Percentiles rank a stretch among this genome's conserved stretches.
Evolutionary conservation across 192 early-diverging fungal genomes (phyloP).

Genomic region (Coemansia sp.): DNA sequence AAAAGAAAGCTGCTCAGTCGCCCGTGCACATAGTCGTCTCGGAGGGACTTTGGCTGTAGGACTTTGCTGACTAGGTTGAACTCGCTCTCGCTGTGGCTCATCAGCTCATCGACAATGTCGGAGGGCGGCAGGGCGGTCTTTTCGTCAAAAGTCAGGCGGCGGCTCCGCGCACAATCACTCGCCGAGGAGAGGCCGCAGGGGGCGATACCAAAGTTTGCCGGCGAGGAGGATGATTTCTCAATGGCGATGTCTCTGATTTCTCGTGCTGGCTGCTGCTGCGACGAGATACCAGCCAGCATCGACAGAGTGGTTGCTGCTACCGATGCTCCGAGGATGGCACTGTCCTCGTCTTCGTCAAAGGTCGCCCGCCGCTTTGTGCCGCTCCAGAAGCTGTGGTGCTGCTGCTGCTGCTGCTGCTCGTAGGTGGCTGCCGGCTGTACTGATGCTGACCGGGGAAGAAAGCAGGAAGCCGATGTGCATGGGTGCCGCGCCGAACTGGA

Average conservation of each 20-base stretch:
- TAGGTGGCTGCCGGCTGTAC: not conserved
- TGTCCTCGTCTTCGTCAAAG: not conserved
- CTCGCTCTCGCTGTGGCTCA: constrained; percentile 23
- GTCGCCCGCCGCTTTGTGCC: constrained; percentile 5
- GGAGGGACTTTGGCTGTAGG: constrained; percentile 30
- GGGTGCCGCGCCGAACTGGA: not conserved
- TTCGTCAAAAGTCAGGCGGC: constrained; percentile 24
- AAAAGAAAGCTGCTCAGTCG: constrained; percentile 19
- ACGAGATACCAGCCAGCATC: constrained; percentile 27
- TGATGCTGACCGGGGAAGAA: not conserved
- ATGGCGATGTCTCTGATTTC: not conserved
- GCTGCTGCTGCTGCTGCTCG: not conserved
- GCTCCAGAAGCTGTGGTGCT: constrained; percentile 1
- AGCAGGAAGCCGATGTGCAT: not conserved
- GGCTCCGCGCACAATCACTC: not conserved
- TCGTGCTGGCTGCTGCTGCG: constrained; percentile 5
- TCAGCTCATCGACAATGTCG: constrained; percentile 39
- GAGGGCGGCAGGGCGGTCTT: constrained; percentile 19
- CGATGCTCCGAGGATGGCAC: not conserved
- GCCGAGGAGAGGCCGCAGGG: constrained; percentile 9
- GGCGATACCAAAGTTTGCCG: constrained; percentile 3
- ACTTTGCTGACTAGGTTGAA: constrained; percentile 45
- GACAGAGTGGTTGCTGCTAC: constrained; percentile 8
- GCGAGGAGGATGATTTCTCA: not conserved
- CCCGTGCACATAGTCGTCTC: constrained; percentile 14